These are phyloP conservation scores for Lachnellula willkommii DNA, from an alignment of 2,329 filamentous ascomycete species.

Conservation along the genomic window DNA sequence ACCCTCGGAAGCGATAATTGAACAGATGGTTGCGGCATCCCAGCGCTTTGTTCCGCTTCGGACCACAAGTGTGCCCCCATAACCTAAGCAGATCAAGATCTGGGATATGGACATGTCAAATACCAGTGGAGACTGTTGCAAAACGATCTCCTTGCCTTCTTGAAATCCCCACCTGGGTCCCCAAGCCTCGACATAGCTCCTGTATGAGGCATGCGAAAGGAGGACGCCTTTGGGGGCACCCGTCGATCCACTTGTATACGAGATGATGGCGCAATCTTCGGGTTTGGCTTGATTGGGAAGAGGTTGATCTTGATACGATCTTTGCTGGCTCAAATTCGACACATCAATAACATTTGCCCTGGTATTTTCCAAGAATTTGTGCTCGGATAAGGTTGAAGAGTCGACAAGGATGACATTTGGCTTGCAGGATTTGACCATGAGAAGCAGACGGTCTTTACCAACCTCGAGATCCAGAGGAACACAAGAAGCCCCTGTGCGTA, in stretches of 20 bases:
- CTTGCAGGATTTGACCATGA: conserved; percentile 24
- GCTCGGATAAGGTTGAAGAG: no score
- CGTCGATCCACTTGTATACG: conserved; percentile 87
- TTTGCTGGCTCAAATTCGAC: conserved; percentile 2
- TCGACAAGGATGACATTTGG: conserved; percentile 25
- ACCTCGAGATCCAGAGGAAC: conserved; percentile 30
- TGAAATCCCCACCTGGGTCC: no score
- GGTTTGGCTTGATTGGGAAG: conserved; percentile 14
- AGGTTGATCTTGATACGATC: neutral
- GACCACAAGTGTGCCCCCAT: conserved; percentile 7
- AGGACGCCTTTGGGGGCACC: conserved; percentile 72
- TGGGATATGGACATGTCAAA: conserved; percentile 2
- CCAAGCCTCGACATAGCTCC: no score
- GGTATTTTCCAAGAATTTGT: no score
- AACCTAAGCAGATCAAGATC: conserved; percentile 6
- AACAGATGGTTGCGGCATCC: conserved; percentile 6
- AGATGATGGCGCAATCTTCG: conserved; percentile 42
- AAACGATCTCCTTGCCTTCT: no score
- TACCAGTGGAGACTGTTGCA: neutral
- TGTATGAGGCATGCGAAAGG: no score
- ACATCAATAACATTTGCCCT: conserved; percentile 2
- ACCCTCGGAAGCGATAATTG: conserved; percentile 1
- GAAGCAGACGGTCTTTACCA: conserved; percentile 16
- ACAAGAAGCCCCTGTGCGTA: conserved; percentile 29
- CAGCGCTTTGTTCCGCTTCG: neutral